Base-by-base conservation (phyloP, 2,329 filamentous ascomycete genomes). In the Pseudogymnoascus sp. region DNA sequence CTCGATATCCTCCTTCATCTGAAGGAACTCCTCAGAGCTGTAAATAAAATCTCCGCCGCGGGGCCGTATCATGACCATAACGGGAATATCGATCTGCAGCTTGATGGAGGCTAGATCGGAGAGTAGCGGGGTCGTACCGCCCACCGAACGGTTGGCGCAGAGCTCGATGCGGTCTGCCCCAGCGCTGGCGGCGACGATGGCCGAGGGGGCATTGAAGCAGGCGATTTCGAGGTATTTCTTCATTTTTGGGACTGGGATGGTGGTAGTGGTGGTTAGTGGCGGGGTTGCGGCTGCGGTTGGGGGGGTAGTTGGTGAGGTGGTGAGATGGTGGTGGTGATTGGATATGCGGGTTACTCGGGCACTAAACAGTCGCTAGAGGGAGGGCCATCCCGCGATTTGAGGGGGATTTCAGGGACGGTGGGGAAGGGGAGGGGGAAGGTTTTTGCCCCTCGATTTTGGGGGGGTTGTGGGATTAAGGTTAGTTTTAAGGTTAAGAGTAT, bases 1-100 rank as follows among this genome's bases (percentile, higher is more conserved):
- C 5, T 66, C 16, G 2, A 83, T 74, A 0, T 74, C 73, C 0
- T 63, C 45, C 39, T 76, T 75, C 81, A 84, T 83, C 4, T 63
- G 23, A 1, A 72, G 67, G 26, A 79, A 77, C 23, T 83, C 80
- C 0, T 63, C 31, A 0, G 71, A 60, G 0, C 72, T 70, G 64
- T 83, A 83, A 6, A 67, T 65, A 66, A 83, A 84, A 63, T 76
- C 64, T 0, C 77, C 76, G 1, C 74, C 74, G 7, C 79, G 77
- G 0, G 81, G 80, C 1, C 82, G 76, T 63, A 84, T 79, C 81
- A 85, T 83, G 34, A 81, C 73, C 66, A 80, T 77, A 16, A 84
- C 72, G 0, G 81, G 80, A 51, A 78, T 75, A 67, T 69, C 67
- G 5, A 51, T 4, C 45, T n/a, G 0, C 6, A 0, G 3, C 23